phyloP scores from a whole-genome alignment of 2,329 filamentous ascomycete species.

The Xylariaceae sp. region DNA sequence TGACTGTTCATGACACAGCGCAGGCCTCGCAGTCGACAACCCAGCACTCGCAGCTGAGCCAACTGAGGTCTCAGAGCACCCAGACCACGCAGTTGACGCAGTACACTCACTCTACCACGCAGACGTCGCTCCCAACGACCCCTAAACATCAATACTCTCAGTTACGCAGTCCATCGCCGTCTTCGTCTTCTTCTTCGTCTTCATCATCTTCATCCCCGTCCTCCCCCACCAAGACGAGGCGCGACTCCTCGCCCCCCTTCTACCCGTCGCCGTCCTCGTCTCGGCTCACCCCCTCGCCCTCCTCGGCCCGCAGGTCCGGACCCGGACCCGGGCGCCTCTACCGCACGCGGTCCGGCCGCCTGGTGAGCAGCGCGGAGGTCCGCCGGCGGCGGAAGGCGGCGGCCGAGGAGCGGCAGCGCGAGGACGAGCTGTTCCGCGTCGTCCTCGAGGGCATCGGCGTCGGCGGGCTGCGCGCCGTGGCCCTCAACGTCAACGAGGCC shows the following conservation, averaged over 20 bases:
- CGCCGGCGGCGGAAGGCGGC: slow-evolving; percentile 13
- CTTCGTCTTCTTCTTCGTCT: background rate
- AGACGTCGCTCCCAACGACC: background rate
- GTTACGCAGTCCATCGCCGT: no score
- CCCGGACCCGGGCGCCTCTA: slow-evolving; percentile 14
- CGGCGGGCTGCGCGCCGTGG: slow-evolving; percentile 18
- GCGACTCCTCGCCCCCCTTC: background rate
- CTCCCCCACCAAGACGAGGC: background rate
- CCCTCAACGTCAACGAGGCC: slow-evolving; percentile 29
- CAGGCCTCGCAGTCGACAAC: slow-evolving; percentile 11
- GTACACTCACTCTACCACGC: background rate
- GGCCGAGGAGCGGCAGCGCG: background rate
- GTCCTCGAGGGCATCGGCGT: slow-evolving; percentile 30
- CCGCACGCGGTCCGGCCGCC: slow-evolving; percentile 19
- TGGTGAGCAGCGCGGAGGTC: slow-evolving; percentile 18
- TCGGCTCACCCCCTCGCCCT: slow-evolving; percentile 2
- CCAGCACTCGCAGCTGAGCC: slow-evolving; percentile 6
- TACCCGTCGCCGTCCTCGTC: slow-evolving; percentile 4
- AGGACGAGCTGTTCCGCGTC: slow-evolving; percentile 26
- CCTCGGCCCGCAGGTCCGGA: background rate
- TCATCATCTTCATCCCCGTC: background rate
- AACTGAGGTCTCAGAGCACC: slow-evolving; percentile 5
- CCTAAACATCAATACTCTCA: background rate
- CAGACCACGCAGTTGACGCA: slow-evolving; percentile 1
- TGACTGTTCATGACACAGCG: slow-evolving; percentile 10